Conservation (phyloP, 495 filamentous ascomycete species). For the Penicillium dipodomyicola region DNA sequence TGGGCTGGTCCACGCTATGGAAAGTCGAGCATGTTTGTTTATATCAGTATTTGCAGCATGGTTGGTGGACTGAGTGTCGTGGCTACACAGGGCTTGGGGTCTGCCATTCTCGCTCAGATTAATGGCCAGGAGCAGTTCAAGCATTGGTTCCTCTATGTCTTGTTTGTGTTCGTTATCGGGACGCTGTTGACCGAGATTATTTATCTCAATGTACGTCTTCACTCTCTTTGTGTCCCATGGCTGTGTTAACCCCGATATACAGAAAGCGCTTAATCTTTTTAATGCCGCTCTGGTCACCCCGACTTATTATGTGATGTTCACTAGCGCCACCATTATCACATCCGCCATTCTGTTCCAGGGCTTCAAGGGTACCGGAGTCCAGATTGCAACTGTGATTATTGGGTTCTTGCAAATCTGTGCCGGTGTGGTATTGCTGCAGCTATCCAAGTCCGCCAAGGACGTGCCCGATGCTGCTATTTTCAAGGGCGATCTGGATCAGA, state of each 20-base stretch:
- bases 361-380: conserved; percentile 79
- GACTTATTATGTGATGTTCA: conserved; percentile 98
- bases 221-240: conserved; percentile 1
- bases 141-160: conserved; percentile 92
- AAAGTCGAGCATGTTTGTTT: conserved; percentile 96
- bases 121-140: conserved; percentile 84
- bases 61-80: conserved; percentile 95
- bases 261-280: conserved; percentile 99
- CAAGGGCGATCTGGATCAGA: conserved; percentile 88
- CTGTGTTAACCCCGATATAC: conserved; percentile 30
- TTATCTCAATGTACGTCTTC: conserved; percentile 78
- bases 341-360: conserved; percentile 91
- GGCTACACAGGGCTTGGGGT: conserved; percentile 87
- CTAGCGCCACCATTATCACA: conserved; percentile 88
- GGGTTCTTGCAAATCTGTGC: conserved; percentile 94
- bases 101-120: conserved; percentile 85
- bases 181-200: conserved; percentile 93
- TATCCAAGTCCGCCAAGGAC: conserved; percentile 98
- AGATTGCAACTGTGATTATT: conserved; percentile 86
- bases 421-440: conserved; percentile 91
- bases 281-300: conserved; percentile 97
- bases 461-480: conserved; percentile 93
- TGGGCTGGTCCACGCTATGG: conserved; percentile 90
- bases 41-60: conserved; percentile 91
- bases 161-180: conserved; percentile 83